Percentiles rank a stretch among this genome's conserved stretches.
Evolutionary conservation across 306 rosid genomes (phyloP).

Genomic region (Vigna unguiculata): DNA sequence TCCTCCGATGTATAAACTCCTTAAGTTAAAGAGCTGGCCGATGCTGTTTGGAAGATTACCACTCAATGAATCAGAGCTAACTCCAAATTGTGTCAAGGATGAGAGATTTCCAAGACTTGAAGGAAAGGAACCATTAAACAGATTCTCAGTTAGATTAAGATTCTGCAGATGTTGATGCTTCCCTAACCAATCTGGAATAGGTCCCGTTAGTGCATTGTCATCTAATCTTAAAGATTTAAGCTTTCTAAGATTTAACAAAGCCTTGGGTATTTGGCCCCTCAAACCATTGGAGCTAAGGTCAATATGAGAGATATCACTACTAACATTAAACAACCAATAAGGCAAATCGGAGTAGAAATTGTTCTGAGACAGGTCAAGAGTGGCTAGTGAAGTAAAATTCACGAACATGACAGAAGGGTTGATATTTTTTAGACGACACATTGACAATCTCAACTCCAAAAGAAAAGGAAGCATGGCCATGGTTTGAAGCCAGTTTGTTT

Average conservation of each 20-base stretch:
- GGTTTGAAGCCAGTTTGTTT: slow-evolving; percentile 24
- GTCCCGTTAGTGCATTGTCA: not conserved
- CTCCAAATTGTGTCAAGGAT: not conserved
- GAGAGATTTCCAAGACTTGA: slow-evolving; percentile 11
- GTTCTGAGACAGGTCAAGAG: not conserved
- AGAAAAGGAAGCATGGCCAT: not conserved
- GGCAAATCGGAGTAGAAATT: slow-evolving; percentile 26
- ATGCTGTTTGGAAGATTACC: slow-evolving; percentile 7
- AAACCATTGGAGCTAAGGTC: not conserved
- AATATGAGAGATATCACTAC: slow-evolving; percentile 1
- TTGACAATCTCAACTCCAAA: not conserved
- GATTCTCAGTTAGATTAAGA: not conserved
- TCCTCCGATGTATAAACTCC: not conserved
- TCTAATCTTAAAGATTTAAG: not conserved
- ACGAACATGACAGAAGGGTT: not conserved
- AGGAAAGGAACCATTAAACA: slow-evolving; percentile 37
- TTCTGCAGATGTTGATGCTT: slow-evolving; percentile 7
- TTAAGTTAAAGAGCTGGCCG: not conserved
- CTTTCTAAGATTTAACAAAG: not conserved
- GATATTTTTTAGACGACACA: not conserved
- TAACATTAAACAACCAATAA: slow-evolving; percentile 37
- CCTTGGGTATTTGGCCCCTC: not conserved
- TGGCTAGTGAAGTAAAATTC: slow-evolving; percentile 34
- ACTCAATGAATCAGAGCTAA: not conserved
- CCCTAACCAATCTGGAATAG: slow-evolving; percentile 35